Evolutionary conservation across 805 yeast species (phyloP), one percentile per base, ranked within the genome.

Genomic region (Starmerella geochares): DNA sequence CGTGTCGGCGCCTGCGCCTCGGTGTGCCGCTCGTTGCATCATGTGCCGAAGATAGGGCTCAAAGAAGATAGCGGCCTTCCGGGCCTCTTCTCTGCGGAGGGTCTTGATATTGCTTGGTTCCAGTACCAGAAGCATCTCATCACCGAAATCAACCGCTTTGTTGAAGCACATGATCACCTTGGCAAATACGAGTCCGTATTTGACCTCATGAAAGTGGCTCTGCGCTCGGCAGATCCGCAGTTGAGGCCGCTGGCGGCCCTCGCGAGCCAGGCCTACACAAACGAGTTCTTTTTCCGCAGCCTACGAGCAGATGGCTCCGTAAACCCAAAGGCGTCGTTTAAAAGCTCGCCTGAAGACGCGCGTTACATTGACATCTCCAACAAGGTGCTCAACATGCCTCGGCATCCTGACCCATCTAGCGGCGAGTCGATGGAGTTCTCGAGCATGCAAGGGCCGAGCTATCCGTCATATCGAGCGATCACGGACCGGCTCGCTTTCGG

Each of bases 241-340:
- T 38, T 59, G 31, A 54, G 62, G 48, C 73, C 78, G 54, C 76
- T 86, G 1, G 81, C 86, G 3, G 86, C 83, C 62, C 75, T 73
- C 60, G 94, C 96, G 2, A 81, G 94, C 3, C 90, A 82, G 63
- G 78, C 85, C 3, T 88, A 83, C 68, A 86, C 84, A 64, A 87
- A 88, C 67, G 96, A 86, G 69, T 75, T 88, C 51, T 85, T 83
- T 61, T 79, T 86, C 49, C 54, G 60, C 20, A 49, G 60, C 29
- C 36, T 58, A 38, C 48, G 54, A 8, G 44, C 25, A 13, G 54
- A 50, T 20, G 56, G 53, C 27, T 60, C 65, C 1, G 60, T 52
- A 36, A 58, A 62, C 49, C 60, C 61, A 8, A 39, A 52, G 9
- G 65, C 65, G 19, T 35, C 10, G 8, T 45, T 61, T n/a, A 56